Conservation (phyloP, 345 rosid species). For the Gossypium rotundifolium region DNA sequence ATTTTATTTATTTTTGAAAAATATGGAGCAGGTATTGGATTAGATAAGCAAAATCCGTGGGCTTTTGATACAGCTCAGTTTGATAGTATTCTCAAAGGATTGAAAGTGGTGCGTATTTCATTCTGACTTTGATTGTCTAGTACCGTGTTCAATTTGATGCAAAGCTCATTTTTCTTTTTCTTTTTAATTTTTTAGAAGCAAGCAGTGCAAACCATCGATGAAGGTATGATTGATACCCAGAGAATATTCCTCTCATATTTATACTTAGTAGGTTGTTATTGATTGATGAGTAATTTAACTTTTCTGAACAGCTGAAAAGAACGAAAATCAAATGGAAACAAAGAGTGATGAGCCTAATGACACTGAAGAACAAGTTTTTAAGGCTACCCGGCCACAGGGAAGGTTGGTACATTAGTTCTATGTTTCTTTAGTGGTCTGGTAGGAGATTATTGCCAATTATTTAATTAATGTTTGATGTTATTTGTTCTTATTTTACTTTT, state of each 20-base stretch:
- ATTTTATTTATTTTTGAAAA: background rate
- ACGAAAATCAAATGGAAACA: slow-evolving; percentile 27
- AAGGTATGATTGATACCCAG: background rate
- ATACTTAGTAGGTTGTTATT: background rate
- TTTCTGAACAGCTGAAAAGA: slow-evolving; percentile 30
- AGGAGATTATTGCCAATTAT: background rate
- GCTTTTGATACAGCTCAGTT: slow-evolving; percentile 94
- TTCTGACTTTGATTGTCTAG: background rate
- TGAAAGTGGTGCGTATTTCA: slow-evolving; percentile 73
- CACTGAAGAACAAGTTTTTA: slow-evolving; percentile 9
- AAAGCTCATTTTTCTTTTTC: background rate
- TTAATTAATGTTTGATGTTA: background rate
- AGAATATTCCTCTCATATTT: background rate
- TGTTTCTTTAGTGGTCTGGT: background rate
- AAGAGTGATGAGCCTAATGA: slow-evolving; percentile 29
- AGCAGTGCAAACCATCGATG: background rate
- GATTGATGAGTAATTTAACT: background rate
- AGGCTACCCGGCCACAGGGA: background rate
- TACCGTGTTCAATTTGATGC: slow-evolving; percentile 1
- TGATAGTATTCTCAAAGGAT: slow-evolving; percentile 81
- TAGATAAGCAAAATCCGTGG: slow-evolving; percentile 89
- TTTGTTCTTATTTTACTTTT: background rate
- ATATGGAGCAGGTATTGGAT: slow-evolving; percentile 62
- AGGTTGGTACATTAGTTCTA: slow-evolving; percentile 11
- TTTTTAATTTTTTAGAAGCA: background rate